Percentiles rank a stretch among this genome's conserved stretches.
phyloP scores from a whole-genome alignment of 495 filamentous ascomycete genomes.

The Hypoxylon lienhwacheense region DNA sequence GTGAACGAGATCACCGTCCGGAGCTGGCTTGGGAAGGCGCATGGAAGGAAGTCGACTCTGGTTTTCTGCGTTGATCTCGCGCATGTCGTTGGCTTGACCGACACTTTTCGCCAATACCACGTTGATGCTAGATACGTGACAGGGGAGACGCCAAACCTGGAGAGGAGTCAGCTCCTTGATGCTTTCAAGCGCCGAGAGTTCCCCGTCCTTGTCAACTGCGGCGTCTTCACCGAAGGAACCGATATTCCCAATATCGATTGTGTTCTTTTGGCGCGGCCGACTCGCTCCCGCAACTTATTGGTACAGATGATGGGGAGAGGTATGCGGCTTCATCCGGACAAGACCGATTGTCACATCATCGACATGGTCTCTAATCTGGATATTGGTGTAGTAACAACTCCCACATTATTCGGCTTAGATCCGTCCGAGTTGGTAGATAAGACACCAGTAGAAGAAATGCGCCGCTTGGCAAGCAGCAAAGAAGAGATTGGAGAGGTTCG shows the following conservation, averaged over 20 bases:
- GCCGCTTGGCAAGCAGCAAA: conserved; percentile 40
- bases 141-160: conserved; percentile 65
- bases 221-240: conserved; percentile 93
- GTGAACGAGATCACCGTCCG: conserved; percentile 81
- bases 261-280: conserved; percentile 84
- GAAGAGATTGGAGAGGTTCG: background rate
- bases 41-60: conserved; percentile 75
- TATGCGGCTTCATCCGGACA: conserved; percentile 77
- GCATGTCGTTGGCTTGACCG: conserved; percentile 74
- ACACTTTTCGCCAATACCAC: conserved; percentile 71
- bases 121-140: conserved; percentile 85
- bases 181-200: conserved; percentile 76
- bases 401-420: conserved; percentile 91
- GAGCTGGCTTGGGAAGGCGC: conserved; percentile 78
- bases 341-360: conserved; percentile 90
- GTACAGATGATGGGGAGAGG: conserved; percentile 98
- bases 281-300: conserved; percentile 83
- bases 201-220: conserved; percentile 91
- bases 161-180: conserved; percentile 67
- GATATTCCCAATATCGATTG: conserved; percentile 98
- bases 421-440: conserved; percentile 75
- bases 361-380: conserved; percentile 89
- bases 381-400: conserved; percentile 82
- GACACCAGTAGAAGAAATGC: conserved; percentile 59
- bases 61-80: conserved; percentile 89